Percentiles rank a stretch among this genome's conserved stretches.
phyloP scores from a whole-genome alignment of 75 land plant species.

The Cryptomeria japonica region DNA sequence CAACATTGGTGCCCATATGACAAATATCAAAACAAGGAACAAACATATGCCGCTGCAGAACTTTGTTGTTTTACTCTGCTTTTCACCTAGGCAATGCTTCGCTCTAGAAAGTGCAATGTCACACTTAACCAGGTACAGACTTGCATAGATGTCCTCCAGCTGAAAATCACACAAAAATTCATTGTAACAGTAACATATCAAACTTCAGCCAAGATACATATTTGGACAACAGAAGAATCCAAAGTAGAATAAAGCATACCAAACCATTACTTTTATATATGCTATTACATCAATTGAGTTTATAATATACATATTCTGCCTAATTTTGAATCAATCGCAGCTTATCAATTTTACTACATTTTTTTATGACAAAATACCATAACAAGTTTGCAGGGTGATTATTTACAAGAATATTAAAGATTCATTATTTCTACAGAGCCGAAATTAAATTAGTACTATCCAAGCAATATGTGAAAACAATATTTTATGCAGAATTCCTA shows the following conservation, averaged over 20 bases:
- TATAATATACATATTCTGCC: background rate
- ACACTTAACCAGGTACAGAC: constrained; percentile 95
- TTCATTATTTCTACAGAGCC: background rate
- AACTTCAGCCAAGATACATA: background rate
- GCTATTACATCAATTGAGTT: background rate
- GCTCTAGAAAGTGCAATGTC: constrained; percentile 84
- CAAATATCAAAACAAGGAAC: constrained; percentile 75
- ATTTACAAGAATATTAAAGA: background rate
- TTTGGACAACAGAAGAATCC: background rate
- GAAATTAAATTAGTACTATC: background rate
- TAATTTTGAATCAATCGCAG: background rate
- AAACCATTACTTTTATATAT: background rate
- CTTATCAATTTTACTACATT: background rate
- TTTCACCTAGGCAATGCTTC: constrained; percentile 79
- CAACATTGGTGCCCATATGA: constrained; percentile 99
- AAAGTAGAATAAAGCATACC: background rate
- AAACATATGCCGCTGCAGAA: constrained; percentile 90
- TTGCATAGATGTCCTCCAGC: constrained; percentile 98
- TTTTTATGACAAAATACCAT: background rate
- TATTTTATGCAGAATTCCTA: background rate
- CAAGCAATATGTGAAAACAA: background rate
- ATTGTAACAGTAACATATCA: background rate
- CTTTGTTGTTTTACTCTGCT: constrained; percentile 81
- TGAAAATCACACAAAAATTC: constrained; percentile 13
- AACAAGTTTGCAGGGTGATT: background rate